Evolutionary conservation across 768 basidiomycete species (phyloP).

Genomic region (Amanita fuliginea): DNA sequence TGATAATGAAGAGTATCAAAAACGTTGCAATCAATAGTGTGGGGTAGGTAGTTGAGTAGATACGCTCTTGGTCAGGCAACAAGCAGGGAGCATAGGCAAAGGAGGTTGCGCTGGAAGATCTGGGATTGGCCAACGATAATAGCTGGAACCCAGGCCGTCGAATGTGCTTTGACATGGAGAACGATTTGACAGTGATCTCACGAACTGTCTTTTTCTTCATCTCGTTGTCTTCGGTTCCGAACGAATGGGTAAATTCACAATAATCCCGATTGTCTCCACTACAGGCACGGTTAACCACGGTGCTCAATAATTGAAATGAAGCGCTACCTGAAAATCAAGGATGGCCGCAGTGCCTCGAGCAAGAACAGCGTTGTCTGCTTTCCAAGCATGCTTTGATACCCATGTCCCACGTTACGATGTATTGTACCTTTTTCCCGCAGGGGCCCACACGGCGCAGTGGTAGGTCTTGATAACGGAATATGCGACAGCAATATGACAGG

Average conservation of each 20-base stretch:
- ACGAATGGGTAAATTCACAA: constrained; percentile 61
- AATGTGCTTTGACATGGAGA: constrained; percentile 68
- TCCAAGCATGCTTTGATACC: constrained; percentile 76
- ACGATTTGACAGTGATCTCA: constrained; percentile 84
- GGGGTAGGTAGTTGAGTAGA: constrained; percentile 55
- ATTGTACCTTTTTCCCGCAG: constrained; percentile 64
- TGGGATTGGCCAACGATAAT: constrained; percentile 44
- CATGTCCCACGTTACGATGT: constrained; percentile 63
- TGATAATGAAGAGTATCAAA: constrained; percentile 32
- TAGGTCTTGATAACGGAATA: constrained; percentile 73
- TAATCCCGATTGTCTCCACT: constrained; percentile 91
- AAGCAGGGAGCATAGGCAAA: constrained; percentile 62
- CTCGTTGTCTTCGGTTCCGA: constrained; percentile 13
- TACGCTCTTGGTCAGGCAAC: constrained; percentile 60
- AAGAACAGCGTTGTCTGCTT: constrained; percentile 71
- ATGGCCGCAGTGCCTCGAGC: constrained; percentile 54
- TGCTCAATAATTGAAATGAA: constrained; percentile 7
- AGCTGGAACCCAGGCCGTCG: constrained; percentile 77
- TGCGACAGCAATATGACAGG: constrained; percentile 71
- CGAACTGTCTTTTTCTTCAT: constrained; percentile 26
- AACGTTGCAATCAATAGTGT: constrained; percentile 49
- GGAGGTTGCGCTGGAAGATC: constrained; percentile 23
- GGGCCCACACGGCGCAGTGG: constrained; percentile 68
- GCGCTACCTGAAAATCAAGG: constrained; percentile 56
- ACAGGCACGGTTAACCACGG: constrained; percentile 1